Conservation (phyloP, 305 asterid species). For the Fraxinus xanthoxyloides region DNA sequence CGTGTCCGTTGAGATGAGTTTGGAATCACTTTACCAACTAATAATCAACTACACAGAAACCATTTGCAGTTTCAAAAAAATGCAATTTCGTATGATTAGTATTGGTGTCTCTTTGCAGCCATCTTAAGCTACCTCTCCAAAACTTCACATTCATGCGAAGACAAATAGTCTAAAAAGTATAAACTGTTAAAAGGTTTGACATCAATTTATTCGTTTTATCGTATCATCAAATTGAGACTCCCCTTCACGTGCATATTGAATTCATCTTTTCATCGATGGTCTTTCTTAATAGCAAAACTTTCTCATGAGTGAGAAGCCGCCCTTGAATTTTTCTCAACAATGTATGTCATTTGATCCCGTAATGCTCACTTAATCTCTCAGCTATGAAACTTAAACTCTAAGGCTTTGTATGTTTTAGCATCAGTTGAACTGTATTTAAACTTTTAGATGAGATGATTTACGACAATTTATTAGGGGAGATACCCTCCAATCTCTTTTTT, state of each 20-base stretch:
- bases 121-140: constrained; percentile 16
- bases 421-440: neutral
- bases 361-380: neutral
- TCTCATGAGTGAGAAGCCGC: neutral
- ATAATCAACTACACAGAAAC: constrained; percentile 18
- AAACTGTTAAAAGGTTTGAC: neutral
- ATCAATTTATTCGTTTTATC: neutral
- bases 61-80: constrained; percentile 16
- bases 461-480: neutral
- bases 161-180: too few species aligned
- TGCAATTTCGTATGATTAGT: constrained; percentile 34
- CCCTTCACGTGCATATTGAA: neutral
- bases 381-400: neutral
- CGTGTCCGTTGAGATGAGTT: constrained; percentile 48
- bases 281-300: too few species aligned
- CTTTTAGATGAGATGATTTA: neutral
- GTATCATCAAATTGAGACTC: neutral
- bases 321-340: neutral
- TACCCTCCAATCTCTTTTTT: constrained; percentile 25
- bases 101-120: constrained; percentile 26
- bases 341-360: neutral
- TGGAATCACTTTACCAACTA: constrained; percentile 54
- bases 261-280: too few species aligned
- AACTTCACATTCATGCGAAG: neutral
- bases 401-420: neutral